These are phyloP conservation scores for Ceratobasidium sp. DNA, from an alignment of 1,284 basidiomycete genomes.

Conservation along the genomic window DNA sequence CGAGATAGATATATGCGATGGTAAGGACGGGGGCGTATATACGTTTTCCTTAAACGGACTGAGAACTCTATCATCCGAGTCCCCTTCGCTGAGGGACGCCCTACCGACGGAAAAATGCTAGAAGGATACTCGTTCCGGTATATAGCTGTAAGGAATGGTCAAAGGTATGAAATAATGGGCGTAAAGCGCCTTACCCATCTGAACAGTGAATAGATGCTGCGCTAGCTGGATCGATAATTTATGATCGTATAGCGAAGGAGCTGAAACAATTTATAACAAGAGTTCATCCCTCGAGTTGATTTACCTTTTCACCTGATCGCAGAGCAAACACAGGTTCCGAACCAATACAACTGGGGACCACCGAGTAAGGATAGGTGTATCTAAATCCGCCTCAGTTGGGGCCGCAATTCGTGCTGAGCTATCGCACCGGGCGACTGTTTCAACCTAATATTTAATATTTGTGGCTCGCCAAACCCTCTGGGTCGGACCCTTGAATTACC, in stretches of 20 bases:
- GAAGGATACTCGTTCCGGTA: not conserved
- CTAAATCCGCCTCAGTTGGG: too few species aligned
- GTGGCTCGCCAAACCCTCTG: too few species aligned
- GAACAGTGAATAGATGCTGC: conserved; percentile 11
- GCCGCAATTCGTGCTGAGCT: too few species aligned
- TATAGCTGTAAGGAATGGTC: not conserved
- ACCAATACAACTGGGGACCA: too few species aligned
- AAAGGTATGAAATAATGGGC: not conserved
- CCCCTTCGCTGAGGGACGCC: not conserved
- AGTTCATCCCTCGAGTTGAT: too few species aligned
- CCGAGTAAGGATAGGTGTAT: too few species aligned
- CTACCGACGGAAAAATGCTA: conserved; percentile 1
- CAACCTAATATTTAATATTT: too few species aligned
- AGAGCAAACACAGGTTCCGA: too few species aligned
- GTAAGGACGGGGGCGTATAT: conserved; percentile 2
- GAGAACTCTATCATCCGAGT: not conserved
- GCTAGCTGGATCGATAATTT: conserved; percentile 10
- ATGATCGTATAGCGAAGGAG: not conserved
- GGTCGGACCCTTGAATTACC: too few species aligned
- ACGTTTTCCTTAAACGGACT: not conserved
- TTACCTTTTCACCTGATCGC: too few species aligned
- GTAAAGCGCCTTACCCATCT: conserved; percentile 11
- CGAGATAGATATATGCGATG: conserved; percentile 1
- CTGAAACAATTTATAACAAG: not conserved
- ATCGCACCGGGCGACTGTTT: too few species aligned